Base-by-base conservation (phyloP, 768 basidiomycete genomes). In the Lyophyllum decastes region DNA sequence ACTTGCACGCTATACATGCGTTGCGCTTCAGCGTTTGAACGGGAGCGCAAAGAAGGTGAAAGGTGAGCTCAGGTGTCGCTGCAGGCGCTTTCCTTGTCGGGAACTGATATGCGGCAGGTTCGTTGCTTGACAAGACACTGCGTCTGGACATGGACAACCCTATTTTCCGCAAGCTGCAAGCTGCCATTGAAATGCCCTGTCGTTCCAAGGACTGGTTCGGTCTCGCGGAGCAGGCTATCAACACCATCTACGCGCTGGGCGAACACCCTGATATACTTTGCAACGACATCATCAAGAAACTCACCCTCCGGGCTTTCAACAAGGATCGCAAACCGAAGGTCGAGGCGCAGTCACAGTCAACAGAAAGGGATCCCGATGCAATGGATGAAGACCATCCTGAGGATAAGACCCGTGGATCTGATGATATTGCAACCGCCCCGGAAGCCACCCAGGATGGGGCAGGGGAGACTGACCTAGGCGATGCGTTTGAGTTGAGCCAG, bases 31-130 rank as follows among this genome's bases (percentile, higher is more conserved):
- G 61, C 84, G 97, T 0, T 78, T 99, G 9, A 93, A 93, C 49
- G 97, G 97, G 2, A 95, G 92, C 63, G 92, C 86, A 26, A 99
- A 99, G 78, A 99, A 98, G 69, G 85, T 99, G 59, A 99, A 99
- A 78, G 96, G 94, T 88, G 14, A 16, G 57, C n/a, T 19, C 19
- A 7, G 16, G 4, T 10, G n/a, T 16, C n/a, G 6, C 16, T 38
- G n/a, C 40, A 19, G 7, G 17, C n/a, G 10, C 5, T 17, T 41
- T 41, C 10, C 2, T 5, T 16, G 16, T 17, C 8, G 19, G 40
- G 17, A 19, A 19, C 57, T 22, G 66, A 51, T 25, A 1, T 51
- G 24, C 26, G 22, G 14, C 24, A 93, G 93, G 95, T 4, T 98
- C 95, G 0, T 81, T 97, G 8, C 77, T 86, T 19, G 92, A 97